Evolutionary conservation across 257 asterid genomes (phyloP).

Genomic region (Apocynum venetum): DNA sequence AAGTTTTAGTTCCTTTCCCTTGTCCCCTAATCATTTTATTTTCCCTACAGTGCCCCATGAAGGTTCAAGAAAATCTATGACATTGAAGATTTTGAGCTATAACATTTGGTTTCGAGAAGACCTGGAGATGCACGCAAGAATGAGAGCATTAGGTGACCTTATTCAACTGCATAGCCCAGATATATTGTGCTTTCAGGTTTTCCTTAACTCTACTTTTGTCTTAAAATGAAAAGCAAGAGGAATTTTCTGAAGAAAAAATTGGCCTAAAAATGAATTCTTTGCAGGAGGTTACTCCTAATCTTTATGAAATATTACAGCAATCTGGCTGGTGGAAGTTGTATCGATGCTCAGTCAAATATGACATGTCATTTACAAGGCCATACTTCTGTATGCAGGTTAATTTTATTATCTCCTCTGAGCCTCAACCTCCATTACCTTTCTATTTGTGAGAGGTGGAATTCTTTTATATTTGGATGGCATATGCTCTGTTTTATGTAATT

Average conservation of each 20-base stretch:
- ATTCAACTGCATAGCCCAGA: constrained; percentile 75
- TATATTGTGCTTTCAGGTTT: constrained; percentile 90
- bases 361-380: constrained; percentile 32
- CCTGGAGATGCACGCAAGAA: constrained; percentile 64
- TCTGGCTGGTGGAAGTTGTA: constrained; percentile 88
- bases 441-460: background rate
- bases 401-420: background rate
- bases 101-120: constrained; percentile 92
- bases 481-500: background rate
- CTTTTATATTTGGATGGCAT: background rate
- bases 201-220: constrained; percentile 1
- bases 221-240: background rate
- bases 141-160: constrained; percentile 75
- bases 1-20: background rate
- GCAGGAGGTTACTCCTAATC: constrained; percentile 83
- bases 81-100: constrained; percentile 76
- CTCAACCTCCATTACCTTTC: background rate
- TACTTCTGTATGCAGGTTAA: constrained; percentile 94
- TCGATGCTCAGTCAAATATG: constrained; percentile 60
- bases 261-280: background rate
- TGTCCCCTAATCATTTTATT: constrained; percentile 2
- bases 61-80: constrained; percentile 19
- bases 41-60: constrained; percentile 2
- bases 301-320: constrained; percentile 53
- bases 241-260: background rate